Conservation (phyloP, 208 protist genomes). For the Trypanosoma conorhini region DNA sequence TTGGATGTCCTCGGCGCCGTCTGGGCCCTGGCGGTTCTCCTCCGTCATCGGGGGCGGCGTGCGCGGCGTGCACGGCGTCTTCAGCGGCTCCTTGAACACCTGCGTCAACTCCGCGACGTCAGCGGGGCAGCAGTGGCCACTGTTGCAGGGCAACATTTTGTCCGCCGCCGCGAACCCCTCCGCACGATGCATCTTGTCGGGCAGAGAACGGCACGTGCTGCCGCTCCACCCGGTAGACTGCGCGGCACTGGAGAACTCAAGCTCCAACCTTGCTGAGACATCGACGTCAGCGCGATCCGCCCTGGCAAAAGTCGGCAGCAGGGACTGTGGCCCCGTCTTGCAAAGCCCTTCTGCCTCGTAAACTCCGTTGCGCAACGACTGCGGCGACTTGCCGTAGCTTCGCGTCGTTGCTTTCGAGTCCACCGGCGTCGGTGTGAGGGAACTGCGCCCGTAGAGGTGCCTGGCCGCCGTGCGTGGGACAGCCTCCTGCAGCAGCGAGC, state of each 20-base stretch:
- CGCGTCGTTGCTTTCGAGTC: neutral
- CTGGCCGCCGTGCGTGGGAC: conserved; percentile 1
- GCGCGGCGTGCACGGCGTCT: neutral
- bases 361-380: neutral
- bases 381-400: neutral
- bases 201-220: neutral
- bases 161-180: neutral
- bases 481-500: neutral
- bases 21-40: neutral
- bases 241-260: neutral
- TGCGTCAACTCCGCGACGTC: conserved; percentile 1
- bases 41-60: neutral
- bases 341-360: neutral
- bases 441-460: neutral
- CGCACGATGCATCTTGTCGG: neutral
- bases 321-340: neutral
- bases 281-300: neutral
- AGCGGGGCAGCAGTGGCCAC: no score
- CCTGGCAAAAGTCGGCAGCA: neutral
- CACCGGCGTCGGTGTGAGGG: neutral
- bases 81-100: neutral
- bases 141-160: neutral
- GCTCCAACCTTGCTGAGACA: conserved; percentile 10
- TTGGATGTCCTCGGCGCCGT: neutral
- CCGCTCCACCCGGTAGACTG: neutral